phyloP scores from a whole-genome alignment of 2,329 filamentous ascomycete species.

The Salinomyces thailandicus region DNA sequence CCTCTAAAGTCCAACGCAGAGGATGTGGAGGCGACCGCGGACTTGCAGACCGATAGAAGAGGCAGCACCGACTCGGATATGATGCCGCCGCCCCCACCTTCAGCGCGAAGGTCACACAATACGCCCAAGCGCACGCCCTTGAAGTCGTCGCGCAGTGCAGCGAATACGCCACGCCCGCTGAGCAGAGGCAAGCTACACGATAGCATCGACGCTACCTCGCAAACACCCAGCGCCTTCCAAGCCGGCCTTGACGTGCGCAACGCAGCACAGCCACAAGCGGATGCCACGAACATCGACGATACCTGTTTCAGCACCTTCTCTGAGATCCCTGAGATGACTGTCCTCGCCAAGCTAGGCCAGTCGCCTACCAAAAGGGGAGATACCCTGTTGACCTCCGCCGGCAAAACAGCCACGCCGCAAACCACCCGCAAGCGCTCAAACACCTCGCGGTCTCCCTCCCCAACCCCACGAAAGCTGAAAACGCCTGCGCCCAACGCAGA shows the following conservation, averaged over 20 bases:
- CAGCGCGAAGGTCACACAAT: slow-evolving; percentile 16
- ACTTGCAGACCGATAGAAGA: slow-evolving; percentile 10
- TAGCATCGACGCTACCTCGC: slow-evolving; percentile 7
- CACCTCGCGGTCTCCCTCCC: slow-evolving; percentile 36
- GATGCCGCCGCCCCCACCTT: slow-evolving; percentile 23
- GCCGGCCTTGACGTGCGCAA: slow-evolving; percentile 18
- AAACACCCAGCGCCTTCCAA: slow-evolving; percentile 13
- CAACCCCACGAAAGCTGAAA: slow-evolving; percentile 44
- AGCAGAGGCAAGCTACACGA: slow-evolving; percentile 15
- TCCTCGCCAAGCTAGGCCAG: slow-evolving; percentile 61
- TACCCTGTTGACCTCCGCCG: slow-evolving; percentile 15
- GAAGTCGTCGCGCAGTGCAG: slow-evolving; percentile 13
- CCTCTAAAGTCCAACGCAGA: slow-evolving; percentile 9
- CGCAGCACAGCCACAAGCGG: slow-evolving; percentile 13
- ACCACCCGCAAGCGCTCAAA: slow-evolving; percentile 36
- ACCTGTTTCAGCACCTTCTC: slow-evolving; percentile 82
- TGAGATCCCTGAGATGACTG: slow-evolving; percentile 76
- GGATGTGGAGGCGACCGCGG: slow-evolving; percentile 6
- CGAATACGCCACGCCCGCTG: slow-evolving; percentile 18
- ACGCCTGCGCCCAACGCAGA: slow-evolving; percentile 35
- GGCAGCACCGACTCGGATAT: slow-evolving; percentile 19
- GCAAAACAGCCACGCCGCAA: slow-evolving; percentile 36
- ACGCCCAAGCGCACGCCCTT: slow-evolving; percentile 22
- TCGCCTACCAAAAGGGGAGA: slow-evolving; percentile 30
- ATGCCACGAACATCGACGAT: slow-evolving; percentile 46